Conservation (phyloP, 306 rosid species). For the Acacia confusa region DNA sequence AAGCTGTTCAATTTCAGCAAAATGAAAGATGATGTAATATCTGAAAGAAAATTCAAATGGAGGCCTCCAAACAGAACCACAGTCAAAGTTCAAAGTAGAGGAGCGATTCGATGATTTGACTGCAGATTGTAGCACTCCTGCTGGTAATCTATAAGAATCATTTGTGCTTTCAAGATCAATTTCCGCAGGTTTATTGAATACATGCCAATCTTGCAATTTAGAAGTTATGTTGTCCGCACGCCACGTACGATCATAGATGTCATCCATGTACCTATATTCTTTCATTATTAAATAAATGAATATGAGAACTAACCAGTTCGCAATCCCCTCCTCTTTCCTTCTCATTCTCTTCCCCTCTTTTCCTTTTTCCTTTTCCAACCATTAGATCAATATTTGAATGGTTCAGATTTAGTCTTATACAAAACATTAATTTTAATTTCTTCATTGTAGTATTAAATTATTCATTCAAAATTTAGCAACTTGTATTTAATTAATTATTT, state of each 20-base stretch:
- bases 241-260: slow-evolving; percentile 18
- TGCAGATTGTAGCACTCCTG: slow-evolving; percentile 12
- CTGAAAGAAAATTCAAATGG: not conserved
- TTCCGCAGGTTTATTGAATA: not conserved
- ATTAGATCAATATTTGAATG: too few species aligned
- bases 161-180: not conserved
- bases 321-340: too few species aligned
- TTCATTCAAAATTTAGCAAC: too few species aligned
- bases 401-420: too few species aligned
- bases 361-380: too few species aligned
- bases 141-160: not conserved
- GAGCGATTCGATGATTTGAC: not conserved
- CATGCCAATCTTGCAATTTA: not conserved
- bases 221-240: too few species aligned
- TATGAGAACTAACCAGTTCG: too few species aligned
- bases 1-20: not conserved
- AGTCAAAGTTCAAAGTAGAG: not conserved
- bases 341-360: too few species aligned
- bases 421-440: too few species aligned
- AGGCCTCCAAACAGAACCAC: accelerated
- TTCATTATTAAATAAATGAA: too few species aligned
- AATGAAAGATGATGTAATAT: not conserved
- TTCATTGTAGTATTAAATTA: too few species aligned
- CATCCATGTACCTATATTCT: slow-evolving; percentile 2
- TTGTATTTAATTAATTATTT: too few species aligned